Conservation (phyloP, 2,329 filamentous ascomycete species). For the Plenodomus tracheiphilus region DNA sequence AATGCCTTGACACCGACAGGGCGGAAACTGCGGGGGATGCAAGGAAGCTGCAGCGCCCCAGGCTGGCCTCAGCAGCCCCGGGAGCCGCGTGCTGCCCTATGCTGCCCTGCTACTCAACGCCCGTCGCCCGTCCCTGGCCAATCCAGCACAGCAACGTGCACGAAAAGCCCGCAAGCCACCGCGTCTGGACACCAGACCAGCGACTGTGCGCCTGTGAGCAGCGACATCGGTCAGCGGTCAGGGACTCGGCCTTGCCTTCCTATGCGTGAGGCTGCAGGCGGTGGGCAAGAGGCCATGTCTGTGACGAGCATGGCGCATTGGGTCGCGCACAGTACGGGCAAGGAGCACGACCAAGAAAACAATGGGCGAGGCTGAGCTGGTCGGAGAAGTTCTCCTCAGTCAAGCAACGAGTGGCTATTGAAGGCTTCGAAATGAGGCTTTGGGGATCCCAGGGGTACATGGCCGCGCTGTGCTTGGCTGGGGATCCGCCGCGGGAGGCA, state of each 20-base stretch:
- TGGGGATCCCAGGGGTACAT: neutral
- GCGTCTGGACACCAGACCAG: conserved; percentile 8
- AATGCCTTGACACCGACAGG: neutral
- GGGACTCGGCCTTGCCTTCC: too few species aligned
- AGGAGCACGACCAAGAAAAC: neutral
- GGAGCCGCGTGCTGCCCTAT: neutral
- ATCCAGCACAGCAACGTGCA: conserved; percentile 6
- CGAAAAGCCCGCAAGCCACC: conserved; percentile 13
- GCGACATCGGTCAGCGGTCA: neutral
- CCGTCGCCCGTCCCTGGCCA: conserved; percentile 14
- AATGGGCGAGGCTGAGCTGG: neutral
- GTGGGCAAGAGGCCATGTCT: too few species aligned
- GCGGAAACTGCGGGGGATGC: neutral
- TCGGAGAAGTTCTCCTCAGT: neutral
- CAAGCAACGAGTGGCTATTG: neutral
- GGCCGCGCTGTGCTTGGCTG: neutral
- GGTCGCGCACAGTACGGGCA: too few species aligned
- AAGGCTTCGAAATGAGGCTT: neutral
- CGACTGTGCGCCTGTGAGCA: conserved; percentile 3
- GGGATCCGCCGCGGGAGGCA: neutral
- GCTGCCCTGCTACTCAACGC: conserved; percentile 21
- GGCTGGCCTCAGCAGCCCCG: neutral
- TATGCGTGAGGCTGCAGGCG: too few species aligned
- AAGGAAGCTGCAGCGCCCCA: conserved; percentile 23
- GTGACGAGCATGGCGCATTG: neutral